Base-by-base conservation (phyloP, 257 asterid genomes). In the Primulina tabacum region DNA sequence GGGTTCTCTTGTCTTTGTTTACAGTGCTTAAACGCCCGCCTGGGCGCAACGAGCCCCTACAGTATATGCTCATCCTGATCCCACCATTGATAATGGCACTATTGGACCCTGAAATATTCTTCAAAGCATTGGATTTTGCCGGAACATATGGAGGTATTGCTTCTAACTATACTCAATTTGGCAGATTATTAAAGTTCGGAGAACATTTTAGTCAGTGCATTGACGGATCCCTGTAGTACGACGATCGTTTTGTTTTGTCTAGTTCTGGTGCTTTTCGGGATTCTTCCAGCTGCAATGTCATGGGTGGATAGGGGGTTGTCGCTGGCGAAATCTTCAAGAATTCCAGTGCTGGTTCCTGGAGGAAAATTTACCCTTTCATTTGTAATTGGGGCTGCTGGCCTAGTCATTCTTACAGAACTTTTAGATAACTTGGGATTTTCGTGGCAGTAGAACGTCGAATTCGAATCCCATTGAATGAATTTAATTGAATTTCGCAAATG, bases 101-200 rank as follows among this genome's bases (percentile, higher is more conserved):
- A 81, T 83, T 87, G 71, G 92, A 92, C 81, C 98, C 97, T n/a
- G 95, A 88, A 71, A 86, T 90, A 71, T 92, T 90, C 87, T 92
- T 90, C 79, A 92, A 90, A 77, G 97, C 98, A 55, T 72, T 92
- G 86, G 97, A 92, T 83, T 90, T 92, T 67, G 96, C 98, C 16
- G 96, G 96, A 77, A 92, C 98, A 10, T 88, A 92, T 56, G 98
- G 98, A 87, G 96, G 98, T 89, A 88, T 2, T 58, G 3, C 35
- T 53, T 30, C n/a, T 11, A 20, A 33, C 7, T 7, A 8, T 57
- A 24, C 64, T 33, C 35, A 4, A 16, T 37, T 1, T 47, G 14
- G 12, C 29, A 57, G 4, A 24, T n/a, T 11, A 57, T 57, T 24
- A 0, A 57, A n/a, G 14, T 9, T n/a, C 2, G 28, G 1, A 7